Conservation (phyloP, 208 protist genomes). For the Crithidia acanthocephali region DNA sequence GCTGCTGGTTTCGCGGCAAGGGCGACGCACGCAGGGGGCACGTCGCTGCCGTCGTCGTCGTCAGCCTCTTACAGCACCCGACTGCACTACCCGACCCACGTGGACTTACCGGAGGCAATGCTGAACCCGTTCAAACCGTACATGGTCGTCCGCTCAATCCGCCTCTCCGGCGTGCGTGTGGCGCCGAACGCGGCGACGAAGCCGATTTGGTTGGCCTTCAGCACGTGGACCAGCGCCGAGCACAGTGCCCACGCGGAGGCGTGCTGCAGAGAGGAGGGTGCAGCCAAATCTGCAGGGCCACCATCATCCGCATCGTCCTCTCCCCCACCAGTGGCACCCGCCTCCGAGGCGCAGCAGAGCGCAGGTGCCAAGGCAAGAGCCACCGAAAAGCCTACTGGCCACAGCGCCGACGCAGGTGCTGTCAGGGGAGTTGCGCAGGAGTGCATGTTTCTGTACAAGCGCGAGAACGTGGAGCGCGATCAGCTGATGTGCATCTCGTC, state of each 20-base stretch:
- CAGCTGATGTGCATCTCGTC: constrained; percentile 83
- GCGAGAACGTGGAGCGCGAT: constrained; percentile 75
- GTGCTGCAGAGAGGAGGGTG: not conserved
- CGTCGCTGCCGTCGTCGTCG: not conserved
- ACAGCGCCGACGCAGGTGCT: not conserved
- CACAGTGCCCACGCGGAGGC: constrained; percentile 10
- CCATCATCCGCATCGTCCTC: not conserved
- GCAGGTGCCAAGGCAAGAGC: not conserved
- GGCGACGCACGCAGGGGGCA: not conserved
- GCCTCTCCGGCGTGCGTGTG: constrained; percentile 35
- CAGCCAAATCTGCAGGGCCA: not conserved
- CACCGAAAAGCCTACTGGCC: not conserved
- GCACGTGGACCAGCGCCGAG: constrained; percentile 38
- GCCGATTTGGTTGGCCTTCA: constrained; percentile 53
- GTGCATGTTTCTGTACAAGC: constrained; percentile 74
- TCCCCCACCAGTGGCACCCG: not conserved
- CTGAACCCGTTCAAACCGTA: constrained; percentile 49
- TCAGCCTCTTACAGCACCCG: not conserved
- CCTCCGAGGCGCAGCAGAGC: too few species aligned
- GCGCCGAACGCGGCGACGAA: constrained; percentile 37
- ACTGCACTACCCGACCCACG: constrained; percentile 7
- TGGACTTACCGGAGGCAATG: constrained; percentile 43
- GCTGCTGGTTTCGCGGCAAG: not conserved
- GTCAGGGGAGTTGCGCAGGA: constrained; percentile 4
- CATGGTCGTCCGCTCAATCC: constrained; percentile 38